A percentile compares a stretch with the other conserved stretches of the same genome.
Evolutionary conservation across 805 yeast species (phyloP).

Genomic region (Blastobotrys muscicola): DNA sequence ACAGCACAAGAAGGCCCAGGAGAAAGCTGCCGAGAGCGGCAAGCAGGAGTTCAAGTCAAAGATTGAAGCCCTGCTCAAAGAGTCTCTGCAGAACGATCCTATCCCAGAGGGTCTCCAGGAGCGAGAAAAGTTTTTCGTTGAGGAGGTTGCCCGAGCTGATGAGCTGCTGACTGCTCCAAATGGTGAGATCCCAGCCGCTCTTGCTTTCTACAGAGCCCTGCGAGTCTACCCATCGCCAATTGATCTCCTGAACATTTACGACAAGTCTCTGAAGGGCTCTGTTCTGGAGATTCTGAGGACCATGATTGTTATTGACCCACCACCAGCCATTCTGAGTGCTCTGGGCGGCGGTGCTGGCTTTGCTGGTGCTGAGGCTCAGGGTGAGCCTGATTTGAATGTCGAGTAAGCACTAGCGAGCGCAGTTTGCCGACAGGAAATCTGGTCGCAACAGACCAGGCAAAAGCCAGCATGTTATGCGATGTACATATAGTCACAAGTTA

Average conservation of each 20-base stretch:
- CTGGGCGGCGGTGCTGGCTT: slow-evolving; percentile 38
- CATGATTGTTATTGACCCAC: slow-evolving; percentile 88
- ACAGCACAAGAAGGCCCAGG: slow-evolving; percentile 49
- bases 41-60: slow-evolving; percentile 46
- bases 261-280: slow-evolving; percentile 74
- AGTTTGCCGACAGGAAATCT: too few relatives aligned
- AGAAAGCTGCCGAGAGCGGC: slow-evolving; percentile 48
- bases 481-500: too few relatives aligned
- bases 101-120: slow-evolving; percentile 59
- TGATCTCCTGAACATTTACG: slow-evolving; percentile 81
- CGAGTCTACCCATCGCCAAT: slow-evolving; percentile 92
- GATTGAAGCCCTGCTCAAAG: slow-evolving; percentile 51
- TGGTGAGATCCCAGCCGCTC: slow-evolving; percentile 70
- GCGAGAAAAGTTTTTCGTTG: slow-evolving; percentile 72
- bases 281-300: slow-evolving; percentile 75
- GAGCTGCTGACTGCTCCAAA: slow-evolving; percentile 51
- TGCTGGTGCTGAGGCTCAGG: slow-evolving; percentile 7
- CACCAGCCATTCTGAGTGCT: slow-evolving; percentile 58
- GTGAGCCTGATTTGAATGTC: slow-evolving; percentile 4
- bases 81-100: slow-evolving; percentile 62
- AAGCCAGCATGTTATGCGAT: too few relatives aligned
- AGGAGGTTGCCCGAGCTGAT: slow-evolving; percentile 80
- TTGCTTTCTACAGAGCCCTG: slow-evolving; percentile 87
- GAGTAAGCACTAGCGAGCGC: slow-evolving; percentile 3
- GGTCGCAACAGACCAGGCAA: too few relatives aligned